These are phyloP conservation scores for Piloderma croceum DNA, from an alignment of 768 basidiomycete genomes.

Conservation along the genomic window DNA sequence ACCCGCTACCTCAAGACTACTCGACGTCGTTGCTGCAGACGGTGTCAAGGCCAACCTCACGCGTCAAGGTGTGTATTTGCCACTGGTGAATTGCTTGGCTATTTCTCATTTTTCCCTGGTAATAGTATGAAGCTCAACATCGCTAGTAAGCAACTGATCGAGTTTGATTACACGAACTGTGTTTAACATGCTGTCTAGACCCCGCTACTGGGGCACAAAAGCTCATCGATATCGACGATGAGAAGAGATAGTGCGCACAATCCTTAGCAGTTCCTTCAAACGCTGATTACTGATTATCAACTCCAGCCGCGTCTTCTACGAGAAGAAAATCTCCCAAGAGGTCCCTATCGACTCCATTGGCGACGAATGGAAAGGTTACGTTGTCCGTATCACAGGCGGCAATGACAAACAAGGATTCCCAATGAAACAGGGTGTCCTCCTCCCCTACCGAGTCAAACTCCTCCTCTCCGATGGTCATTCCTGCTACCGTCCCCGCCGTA, in stretches of 20 bases:
- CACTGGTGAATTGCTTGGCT: neutral
- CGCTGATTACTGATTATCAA: neutral
- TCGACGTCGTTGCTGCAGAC: slow-evolving; percentile 39
- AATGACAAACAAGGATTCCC: slow-evolving; percentile 99
- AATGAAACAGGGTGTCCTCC: slow-evolving; percentile 98
- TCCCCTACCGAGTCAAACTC: slow-evolving; percentile 88
- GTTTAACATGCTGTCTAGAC: slow-evolving; percentile 40
- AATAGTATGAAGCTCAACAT: slow-evolving; percentile 94
- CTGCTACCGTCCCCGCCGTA: slow-evolving; percentile 89
- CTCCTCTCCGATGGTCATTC: slow-evolving; percentile 96
- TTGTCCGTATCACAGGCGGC: slow-evolving; percentile 94
- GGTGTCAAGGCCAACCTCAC: slow-evolving; percentile 33
- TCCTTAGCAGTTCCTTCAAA: neutral
- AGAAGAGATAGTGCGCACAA: slow-evolving; percentile 66
- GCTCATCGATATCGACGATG: slow-evolving; percentile 90
- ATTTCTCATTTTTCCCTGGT: slow-evolving; percentile 1
- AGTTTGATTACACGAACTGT: slow-evolving; percentile 13
- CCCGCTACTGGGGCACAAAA: slow-evolving; percentile 98
- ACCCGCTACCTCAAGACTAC: slow-evolving; percentile 28
- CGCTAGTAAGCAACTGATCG: slow-evolving; percentile 65
- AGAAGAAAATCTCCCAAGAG: slow-evolving; percentile 96
- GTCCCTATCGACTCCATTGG: slow-evolving; percentile 87
- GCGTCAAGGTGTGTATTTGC: slow-evolving; percentile 22
- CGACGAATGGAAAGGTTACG: slow-evolving; percentile 95
- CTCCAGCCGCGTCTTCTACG: slow-evolving; percentile 86